Percentiles rank a stretch among this genome's conserved stretches.
Conservation (phyloP, 805 yeast genomes). For the Wickerhamiella allomyrinae region DNA sequence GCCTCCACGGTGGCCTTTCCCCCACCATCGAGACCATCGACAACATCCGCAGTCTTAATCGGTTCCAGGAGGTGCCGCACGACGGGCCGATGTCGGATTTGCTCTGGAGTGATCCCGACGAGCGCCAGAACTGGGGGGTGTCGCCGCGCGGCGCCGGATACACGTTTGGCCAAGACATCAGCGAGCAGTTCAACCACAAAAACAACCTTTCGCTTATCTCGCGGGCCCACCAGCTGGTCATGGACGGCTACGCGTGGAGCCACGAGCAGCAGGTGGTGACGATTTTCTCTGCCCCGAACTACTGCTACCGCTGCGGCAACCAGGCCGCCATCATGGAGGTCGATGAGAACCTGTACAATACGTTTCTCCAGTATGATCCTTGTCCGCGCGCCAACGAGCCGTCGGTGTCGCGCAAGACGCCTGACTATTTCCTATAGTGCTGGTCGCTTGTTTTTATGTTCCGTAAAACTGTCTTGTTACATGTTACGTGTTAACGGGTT, state of each 20-base stretch:
- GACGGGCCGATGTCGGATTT: slow-evolving; percentile 98
- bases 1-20: slow-evolving; percentile 92
- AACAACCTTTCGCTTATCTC: slow-evolving; percentile 79
- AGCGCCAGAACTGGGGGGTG: slow-evolving; percentile 96
- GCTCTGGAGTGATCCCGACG: slow-evolving; percentile 95
- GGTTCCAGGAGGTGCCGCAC: slow-evolving; percentile 95
- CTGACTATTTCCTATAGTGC: slow-evolving; percentile 83
- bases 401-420: slow-evolving; percentile 89
- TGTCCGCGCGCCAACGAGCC: slow-evolving; percentile 97
- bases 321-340: slow-evolving; percentile 98
- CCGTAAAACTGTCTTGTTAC: no score
- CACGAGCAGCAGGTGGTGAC: slow-evolving; percentile 92
- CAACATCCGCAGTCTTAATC: slow-evolving; percentile 81
- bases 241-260: slow-evolving; percentile 95
- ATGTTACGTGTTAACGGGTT: no score
- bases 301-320: slow-evolving; percentile 94
- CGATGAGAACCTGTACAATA: slow-evolving; percentile 72
- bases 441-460: no score
- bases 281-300: slow-evolving; percentile 88
- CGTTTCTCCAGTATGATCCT: slow-evolving; percentile 91
- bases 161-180: slow-evolving; percentile 94
- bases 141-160: slow-evolving; percentile 98
- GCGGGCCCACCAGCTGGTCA: slow-evolving; percentile 92
- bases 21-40: slow-evolving; percentile 95
- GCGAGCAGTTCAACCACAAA: slow-evolving; percentile 90